These are phyloP conservation scores for Umbelopsis ramanniana DNA, from an alignment of 192 early-diverging fungal species.

Conservation along the genomic window DNA sequence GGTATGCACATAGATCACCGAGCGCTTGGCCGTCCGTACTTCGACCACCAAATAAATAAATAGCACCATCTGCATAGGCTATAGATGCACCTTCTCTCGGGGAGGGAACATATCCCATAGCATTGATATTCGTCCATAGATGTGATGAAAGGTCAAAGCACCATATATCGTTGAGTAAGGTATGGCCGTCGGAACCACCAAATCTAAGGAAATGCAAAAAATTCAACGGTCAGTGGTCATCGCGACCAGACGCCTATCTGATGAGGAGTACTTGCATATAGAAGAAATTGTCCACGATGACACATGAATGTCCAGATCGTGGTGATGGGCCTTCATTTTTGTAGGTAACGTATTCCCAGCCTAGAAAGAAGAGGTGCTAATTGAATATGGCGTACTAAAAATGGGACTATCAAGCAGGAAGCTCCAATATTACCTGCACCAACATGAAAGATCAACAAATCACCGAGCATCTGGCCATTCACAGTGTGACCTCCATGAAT, in stretches of 20 bases:
- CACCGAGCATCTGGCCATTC: conserved; percentile 41
- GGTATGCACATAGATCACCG: conserved; percentile 56
- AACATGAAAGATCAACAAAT: conserved; percentile 46
- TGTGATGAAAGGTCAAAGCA: conserved; percentile 52
- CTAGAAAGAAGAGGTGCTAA: neutral
- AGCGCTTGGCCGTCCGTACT: conserved; percentile 48
- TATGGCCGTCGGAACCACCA: conserved; percentile 59
- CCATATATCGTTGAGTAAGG: conserved; percentile 62
- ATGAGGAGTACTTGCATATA: conserved; percentile 29
- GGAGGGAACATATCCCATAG: conserved; percentile 49
- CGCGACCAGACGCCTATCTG: neutral
- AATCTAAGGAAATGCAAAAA: conserved; percentile 40
- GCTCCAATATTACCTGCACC: conserved; percentile 36
- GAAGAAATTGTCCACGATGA: conserved; percentile 31
- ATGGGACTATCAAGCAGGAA: neutral
- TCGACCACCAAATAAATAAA: conserved; percentile 61
- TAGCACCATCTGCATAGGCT: conserved; percentile 47
- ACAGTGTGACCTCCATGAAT: conserved; percentile 46
- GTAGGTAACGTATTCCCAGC: conserved; percentile 32
- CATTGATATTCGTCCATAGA: conserved; percentile 48
- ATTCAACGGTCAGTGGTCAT: neutral
- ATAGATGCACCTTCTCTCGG: conserved; percentile 49
- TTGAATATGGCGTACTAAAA: neutral
- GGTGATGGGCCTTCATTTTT: conserved; percentile 35
- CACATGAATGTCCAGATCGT: conserved; percentile 36